A percentile compares a stretch with the other conserved stretches of the same genome.
phyloP scores from a whole-genome alignment of 139 green algal species.

The Eudorina sp. region DNA sequence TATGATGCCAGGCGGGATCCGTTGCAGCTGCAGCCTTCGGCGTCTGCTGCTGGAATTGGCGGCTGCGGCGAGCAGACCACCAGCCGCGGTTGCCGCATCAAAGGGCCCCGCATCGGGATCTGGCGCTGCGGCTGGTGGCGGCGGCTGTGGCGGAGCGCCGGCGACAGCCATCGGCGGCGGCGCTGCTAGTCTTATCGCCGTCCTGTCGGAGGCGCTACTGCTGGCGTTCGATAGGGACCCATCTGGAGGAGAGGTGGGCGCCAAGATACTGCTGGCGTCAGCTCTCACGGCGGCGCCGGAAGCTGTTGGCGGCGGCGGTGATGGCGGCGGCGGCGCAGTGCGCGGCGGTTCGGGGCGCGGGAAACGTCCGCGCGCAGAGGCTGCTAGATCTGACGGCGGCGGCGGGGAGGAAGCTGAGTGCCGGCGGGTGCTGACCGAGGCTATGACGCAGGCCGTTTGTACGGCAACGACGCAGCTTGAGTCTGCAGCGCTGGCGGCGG shows the following conservation, averaged over 20 bases:
- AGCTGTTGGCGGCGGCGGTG: not conserved
- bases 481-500: not conserved
- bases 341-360: not conserved
- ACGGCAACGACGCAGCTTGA: not conserved
- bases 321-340: not conserved
- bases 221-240: slow-evolving; percentile 18
- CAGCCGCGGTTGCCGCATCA: not conserved
- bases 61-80: not conserved
- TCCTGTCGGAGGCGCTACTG: slow-evolving; percentile 9
- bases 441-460: slow-evolving; percentile 28
- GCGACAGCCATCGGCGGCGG: not conserved
- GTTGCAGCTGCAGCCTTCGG: not conserved
- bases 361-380: not conserved
- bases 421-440: not conserved
- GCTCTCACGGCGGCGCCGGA: not conserved
- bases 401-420: not conserved
- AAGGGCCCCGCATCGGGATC: no score
- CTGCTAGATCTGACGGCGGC: not conserved
- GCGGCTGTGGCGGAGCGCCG: not conserved
- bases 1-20: not conserved
- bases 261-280: not conserved
- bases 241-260: not conserved
- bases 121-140: not conserved
- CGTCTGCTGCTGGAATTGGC: not conserved
- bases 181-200: not conserved